Conservation (phyloP, 352 stramenopile species). For the Blastocystis hominis region DNA sequence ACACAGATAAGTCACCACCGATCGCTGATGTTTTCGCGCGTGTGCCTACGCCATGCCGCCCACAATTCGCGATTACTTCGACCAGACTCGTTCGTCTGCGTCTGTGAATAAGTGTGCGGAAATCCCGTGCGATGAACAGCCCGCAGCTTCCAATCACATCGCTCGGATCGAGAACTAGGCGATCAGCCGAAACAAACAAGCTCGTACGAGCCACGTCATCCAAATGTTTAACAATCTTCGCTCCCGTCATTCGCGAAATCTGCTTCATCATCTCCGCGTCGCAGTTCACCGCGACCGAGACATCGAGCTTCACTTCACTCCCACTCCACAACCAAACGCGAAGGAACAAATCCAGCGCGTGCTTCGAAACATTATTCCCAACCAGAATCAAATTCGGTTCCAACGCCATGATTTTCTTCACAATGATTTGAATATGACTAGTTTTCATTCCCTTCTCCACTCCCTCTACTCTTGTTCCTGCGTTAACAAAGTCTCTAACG, state of each 20-base stretch:
- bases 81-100: not conserved
- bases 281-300: conserved; percentile 24
- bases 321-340: not conserved
- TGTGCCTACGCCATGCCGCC: not conserved
- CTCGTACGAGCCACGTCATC: conserved; percentile 14
- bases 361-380: conserved; percentile 20
- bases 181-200: not conserved
- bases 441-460: not conserved
- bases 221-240: conserved; percentile 15
- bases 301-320: not conserved
- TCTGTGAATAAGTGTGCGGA: not conserved
- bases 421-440: conserved; percentile 52
- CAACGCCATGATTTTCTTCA: conserved; percentile 33
- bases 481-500: not conserved
- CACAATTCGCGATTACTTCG: not conserved
- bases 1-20: conserved; percentile 12
- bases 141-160: conserved; percentile 35
- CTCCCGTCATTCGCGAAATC: not conserved
- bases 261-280: not conserved
- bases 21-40: not conserved
- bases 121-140: conserved; percentile 29
- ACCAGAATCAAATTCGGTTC: conserved; percentile 26
- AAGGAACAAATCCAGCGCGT: conserved; percentile 23
- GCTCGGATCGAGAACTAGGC: conserved; percentile 20
- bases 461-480: conserved; percentile 19